phyloP scores from a whole-genome alignment of 768 basidiomycete species.

The Sarcodon aspratus region DNA sequence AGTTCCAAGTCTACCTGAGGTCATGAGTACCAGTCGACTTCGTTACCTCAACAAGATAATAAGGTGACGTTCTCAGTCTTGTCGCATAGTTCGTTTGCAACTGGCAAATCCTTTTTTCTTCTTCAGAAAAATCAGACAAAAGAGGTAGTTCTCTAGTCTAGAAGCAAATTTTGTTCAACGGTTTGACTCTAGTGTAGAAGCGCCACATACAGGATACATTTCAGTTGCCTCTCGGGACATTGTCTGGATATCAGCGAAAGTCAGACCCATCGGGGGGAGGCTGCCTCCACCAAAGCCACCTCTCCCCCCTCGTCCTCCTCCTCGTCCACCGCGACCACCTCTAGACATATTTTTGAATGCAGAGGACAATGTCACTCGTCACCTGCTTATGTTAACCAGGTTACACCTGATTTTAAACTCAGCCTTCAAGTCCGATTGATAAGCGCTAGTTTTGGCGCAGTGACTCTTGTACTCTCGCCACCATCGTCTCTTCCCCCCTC shows the following conservation, averaged over 20 bases:
- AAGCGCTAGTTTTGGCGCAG: conserved; percentile 14
- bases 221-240: conserved; percentile 67
- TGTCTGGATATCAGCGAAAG: conserved; percentile 69
- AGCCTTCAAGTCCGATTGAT: too few relatives aligned
- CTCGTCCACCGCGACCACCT: conserved; percentile 39
- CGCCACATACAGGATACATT: conserved; percentile 63
- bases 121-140: conserved; percentile 49
- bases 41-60: conserved; percentile 61
- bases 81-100: conserved; percentile 56
- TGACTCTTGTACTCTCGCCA: conserved; percentile 22
- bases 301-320: conserved; percentile 50
- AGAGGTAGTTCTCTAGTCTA: conserved; percentile 64
- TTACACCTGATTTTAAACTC: too few relatives aligned
- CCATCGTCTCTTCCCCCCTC: conserved; percentile 12
- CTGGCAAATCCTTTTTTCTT: conserved; percentile 55
- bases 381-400: too few relatives aligned
- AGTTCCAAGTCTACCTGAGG: not conserved
- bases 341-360: conserved; percentile 31
- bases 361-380: too few relatives aligned
- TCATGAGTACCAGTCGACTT: conserved; percentile 42
- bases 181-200: not conserved
- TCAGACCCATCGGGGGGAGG: conserved; percentile 67
- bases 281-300: conserved; percentile 24
- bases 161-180: not conserved
- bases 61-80: conserved; percentile 58